Evolutionary conservation across 1,284 basidiomycete genomes (phyloP).

Genomic region (Rhodotorula sp.): DNA sequence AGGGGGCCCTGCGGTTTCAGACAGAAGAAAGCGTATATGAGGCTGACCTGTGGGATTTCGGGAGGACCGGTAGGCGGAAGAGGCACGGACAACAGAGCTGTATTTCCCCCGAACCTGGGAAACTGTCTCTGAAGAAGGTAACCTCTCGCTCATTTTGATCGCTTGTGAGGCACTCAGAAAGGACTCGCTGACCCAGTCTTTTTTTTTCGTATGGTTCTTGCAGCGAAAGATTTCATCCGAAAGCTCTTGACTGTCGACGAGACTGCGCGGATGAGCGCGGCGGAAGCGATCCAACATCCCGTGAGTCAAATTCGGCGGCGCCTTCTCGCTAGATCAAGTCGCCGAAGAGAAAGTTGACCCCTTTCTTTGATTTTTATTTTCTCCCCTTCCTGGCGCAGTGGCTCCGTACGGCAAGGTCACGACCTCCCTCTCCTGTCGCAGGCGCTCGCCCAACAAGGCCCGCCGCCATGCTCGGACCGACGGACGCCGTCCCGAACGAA

Average conservation of each 20-base stretch:
- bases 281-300: slow-evolving; percentile 40
- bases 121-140: slow-evolving; percentile 35
- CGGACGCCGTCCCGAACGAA: not conserved
- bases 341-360: too few species aligned
- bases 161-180: not conserved
- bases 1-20: not conserved
- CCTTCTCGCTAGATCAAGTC: too few species aligned
- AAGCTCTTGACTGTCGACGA: slow-evolving; percentile 36
- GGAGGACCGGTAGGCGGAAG: slow-evolving; percentile 14
- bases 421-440: slow-evolving; percentile 27
- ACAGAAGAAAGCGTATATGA: not conserved
- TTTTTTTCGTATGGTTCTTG: accelerated
- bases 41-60: not conserved
- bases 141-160: not conserved
- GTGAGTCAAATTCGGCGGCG: not conserved
- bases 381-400: slow-evolving; percentile 4
- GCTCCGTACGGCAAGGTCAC: slow-evolving; percentile 29
- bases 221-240: slow-evolving; percentile 43
- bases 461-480: slow-evolving; percentile 3
- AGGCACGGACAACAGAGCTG: slow-evolving; percentile 34
- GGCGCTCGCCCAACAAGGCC: not conserved
- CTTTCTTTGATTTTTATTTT: too few species aligned
- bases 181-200: not conserved
- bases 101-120: slow-evolving; percentile 43
- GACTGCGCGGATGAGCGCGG: slow-evolving; percentile 33